These are phyloP conservation scores for Phialocephala subalpina DNA, from an alignment of 2,329 filamentous ascomycete species.

Conservation along the genomic window DNA sequence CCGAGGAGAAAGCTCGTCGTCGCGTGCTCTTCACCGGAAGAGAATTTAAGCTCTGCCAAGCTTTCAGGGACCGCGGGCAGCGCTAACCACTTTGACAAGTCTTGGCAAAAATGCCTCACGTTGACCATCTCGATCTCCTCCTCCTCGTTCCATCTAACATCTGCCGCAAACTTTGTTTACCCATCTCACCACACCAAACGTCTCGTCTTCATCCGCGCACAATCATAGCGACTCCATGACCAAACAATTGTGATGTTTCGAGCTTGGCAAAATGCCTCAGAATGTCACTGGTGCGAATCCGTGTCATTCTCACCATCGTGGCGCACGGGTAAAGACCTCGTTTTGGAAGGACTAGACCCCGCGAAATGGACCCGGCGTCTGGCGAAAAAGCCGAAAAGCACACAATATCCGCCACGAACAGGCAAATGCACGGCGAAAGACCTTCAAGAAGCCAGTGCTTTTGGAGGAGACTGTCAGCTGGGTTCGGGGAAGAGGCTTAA, in stretches of 20 bases:
- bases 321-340: conserved; percentile 1
- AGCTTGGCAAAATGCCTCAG: not conserved
- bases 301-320: not conserved
- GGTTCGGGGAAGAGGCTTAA: not conserved
- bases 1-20: not conserved
- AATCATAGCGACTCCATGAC: not conserved
- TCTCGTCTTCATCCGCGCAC: not conserved
- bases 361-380: not conserved
- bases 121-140: not conserved
- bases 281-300: not conserved
- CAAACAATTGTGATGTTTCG: not conserved
- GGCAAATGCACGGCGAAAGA: too few species aligned
- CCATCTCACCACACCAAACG: not conserved
- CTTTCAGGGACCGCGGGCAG: not conserved
- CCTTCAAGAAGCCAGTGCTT: not conserved
- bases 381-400: conserved; percentile 1
- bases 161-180: not conserved
- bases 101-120: conserved; percentile 11
- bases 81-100: not conserved
- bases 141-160: not conserved
- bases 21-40: not conserved
- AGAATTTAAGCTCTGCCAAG: not conserved
- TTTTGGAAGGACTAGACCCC: conserved; percentile 4
- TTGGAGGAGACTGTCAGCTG: not conserved
- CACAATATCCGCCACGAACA: conserved; percentile 1